phyloP scores from a whole-genome alignment of 2,329 filamentous ascomycete genomes.

The Pseudocercospora eumusae region DNA sequence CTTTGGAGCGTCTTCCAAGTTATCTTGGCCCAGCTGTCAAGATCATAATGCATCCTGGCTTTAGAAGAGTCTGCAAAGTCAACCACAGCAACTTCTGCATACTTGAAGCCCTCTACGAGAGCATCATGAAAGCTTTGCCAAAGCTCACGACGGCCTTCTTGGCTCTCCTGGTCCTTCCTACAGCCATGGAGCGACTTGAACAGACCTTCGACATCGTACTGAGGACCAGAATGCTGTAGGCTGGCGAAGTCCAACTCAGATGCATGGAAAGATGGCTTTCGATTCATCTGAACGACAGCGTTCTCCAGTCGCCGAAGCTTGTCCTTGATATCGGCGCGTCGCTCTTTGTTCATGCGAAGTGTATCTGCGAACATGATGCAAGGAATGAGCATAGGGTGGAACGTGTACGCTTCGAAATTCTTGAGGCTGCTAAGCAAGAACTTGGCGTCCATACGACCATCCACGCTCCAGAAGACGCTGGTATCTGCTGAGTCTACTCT shows the following conservation, averaged over 20 bases:
- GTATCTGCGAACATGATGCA: constrained; percentile 27
- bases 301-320: constrained; percentile 21
- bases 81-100: constrained; percentile 11
- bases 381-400: constrained; percentile 29
- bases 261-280: constrained; percentile 8
- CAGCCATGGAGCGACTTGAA: constrained; percentile 24
- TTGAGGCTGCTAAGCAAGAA: constrained; percentile 15
- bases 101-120: constrained; percentile 21
- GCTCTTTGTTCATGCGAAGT: constrained; percentile 18
- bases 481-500: constrained; percentile 12
- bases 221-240: not conserved
- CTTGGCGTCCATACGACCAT: constrained; percentile 12
- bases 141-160: constrained; percentile 26
- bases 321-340: constrained; percentile 21
- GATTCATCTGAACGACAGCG: constrained; percentile 12
- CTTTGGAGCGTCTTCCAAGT: constrained; percentile 23
- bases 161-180: constrained; percentile 25
- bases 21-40: constrained; percentile 20
- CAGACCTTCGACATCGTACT: not conserved
- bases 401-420: constrained; percentile 14
- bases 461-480: constrained; percentile 26
- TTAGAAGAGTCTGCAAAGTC: not conserved
- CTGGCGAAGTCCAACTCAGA: constrained; percentile 1
- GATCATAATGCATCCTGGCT: constrained; percentile 17
- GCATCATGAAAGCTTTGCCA: constrained; percentile 23